Conservation (phyloP, 2,329 filamentous ascomycete species). For the Aureobasidium lini region DNA sequence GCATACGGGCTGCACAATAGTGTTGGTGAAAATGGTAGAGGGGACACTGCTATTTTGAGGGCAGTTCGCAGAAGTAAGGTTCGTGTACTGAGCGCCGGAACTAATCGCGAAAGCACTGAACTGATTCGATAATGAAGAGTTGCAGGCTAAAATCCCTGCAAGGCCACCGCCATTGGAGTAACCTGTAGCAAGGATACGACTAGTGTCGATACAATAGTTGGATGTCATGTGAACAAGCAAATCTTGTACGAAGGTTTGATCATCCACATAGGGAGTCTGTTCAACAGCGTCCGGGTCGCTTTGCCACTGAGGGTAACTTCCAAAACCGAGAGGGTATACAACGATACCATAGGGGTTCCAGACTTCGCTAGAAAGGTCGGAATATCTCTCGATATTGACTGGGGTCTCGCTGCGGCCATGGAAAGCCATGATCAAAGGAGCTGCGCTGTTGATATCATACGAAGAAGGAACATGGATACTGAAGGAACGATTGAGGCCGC, state of each 20-base stretch:
- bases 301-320: constrained; percentile 29
- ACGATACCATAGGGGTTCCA: constrained; percentile 39
- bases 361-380: constrained; percentile 37
- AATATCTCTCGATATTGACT: constrained; percentile 34
- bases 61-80: constrained; percentile 15
- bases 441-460: constrained; percentile 31
- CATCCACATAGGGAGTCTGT: constrained; percentile 27
- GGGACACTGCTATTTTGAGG: constrained; percentile 17
- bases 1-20: constrained; percentile 18
- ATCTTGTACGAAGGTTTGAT: constrained; percentile 37
- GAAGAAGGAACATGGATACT: constrained; percentile 32
- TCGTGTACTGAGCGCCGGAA: constrained; percentile 39
- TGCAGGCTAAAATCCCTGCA: constrained; percentile 40
- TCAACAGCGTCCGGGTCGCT: constrained; percentile 34
- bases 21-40: constrained; percentile 20
- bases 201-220: constrained; percentile 38
- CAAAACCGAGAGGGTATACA: constrained; percentile 40
- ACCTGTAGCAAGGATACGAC: constrained; percentile 38
- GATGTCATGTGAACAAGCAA: constrained; percentile 31
- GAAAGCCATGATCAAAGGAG: constrained; percentile 42
- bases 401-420: constrained; percentile 37
- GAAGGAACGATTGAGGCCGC: constrained; percentile 29
- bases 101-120: constrained; percentile 44
- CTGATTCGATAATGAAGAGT: constrained; percentile 31
- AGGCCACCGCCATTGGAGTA: constrained; percentile 51